A percentile compares a stretch with the other conserved stretches of the same genome.
These are phyloP conservation scores for Talaromyces sp. DNA, from an alignment of 2,329 filamentous ascomycete genomes.

Conservation along the genomic window DNA sequence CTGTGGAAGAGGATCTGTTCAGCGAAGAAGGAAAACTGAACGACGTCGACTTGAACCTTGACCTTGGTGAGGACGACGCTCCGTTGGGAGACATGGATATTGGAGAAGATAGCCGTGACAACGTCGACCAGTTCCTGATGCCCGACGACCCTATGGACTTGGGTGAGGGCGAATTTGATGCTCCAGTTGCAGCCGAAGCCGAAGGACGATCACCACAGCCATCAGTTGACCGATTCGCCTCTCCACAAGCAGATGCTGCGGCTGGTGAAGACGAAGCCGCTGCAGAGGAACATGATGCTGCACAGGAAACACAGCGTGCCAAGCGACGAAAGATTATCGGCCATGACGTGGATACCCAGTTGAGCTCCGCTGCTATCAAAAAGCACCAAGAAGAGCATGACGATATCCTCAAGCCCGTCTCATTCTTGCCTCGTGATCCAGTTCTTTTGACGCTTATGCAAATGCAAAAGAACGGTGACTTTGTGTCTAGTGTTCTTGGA, in stretches of 20 bases:
- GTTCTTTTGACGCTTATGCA: slow-evolving; percentile 83
- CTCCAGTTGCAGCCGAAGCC: slow-evolving; percentile 42
- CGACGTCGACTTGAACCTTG: slow-evolving; percentile 52
- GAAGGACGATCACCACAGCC: slow-evolving; percentile 56
- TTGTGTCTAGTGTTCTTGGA: slow-evolving; percentile 82
- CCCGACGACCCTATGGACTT: slow-evolving; percentile 56
- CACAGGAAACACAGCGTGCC: slow-evolving; percentile 69
- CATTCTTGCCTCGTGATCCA: slow-evolving; percentile 83
- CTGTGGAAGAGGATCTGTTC: slow-evolving; percentile 55
- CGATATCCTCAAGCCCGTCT: slow-evolving; percentile 77
- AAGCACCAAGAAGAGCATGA: slow-evolving; percentile 82
- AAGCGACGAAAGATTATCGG: slow-evolving; percentile 79
- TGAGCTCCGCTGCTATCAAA: slow-evolving; percentile 75
- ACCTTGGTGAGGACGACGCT: slow-evolving; percentile 49
- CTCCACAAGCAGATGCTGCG: slow-evolving; percentile 67
- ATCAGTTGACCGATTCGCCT: slow-evolving; percentile 68
- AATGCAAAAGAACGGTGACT: slow-evolving; percentile 86
- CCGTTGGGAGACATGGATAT: slow-evolving; percentile 43
- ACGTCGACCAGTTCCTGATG: slow-evolving; percentile 59
- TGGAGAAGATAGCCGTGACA: slow-evolving; percentile 45
- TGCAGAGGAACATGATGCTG: slow-evolving; percentile 45
- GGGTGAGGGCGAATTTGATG: slow-evolving; percentile 56
- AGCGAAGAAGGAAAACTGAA: slow-evolving; percentile 65
- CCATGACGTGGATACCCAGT: slow-evolving; percentile 76
- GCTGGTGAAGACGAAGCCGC: slow-evolving; percentile 53